Percentiles rank a stretch among this genome's conserved stretches.
These are phyloP conservation scores for Colletotrichum scovillei DNA, from an alignment of 2,329 filamentous ascomycete genomes.

Conservation along the genomic window DNA sequence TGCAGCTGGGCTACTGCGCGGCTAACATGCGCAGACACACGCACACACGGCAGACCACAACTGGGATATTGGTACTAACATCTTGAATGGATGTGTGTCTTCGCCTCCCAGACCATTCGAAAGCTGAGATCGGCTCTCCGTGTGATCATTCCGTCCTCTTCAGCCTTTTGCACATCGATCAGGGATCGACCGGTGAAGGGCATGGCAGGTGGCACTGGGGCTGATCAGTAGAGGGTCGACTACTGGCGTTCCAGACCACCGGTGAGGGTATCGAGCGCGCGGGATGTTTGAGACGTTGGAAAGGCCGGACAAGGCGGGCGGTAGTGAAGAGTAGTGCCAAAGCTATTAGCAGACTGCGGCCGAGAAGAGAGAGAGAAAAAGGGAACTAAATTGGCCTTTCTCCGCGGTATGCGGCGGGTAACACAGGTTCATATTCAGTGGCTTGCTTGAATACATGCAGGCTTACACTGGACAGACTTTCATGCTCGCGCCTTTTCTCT, in stretches of 20 bases:
- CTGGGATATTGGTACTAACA: not conserved
- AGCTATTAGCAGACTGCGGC: conserved; percentile 5
- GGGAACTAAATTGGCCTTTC: not conserved
- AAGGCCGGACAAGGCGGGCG: not conserved
- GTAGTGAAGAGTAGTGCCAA: not conserved
- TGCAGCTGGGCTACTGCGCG: not conserved
- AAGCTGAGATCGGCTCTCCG: not conserved
- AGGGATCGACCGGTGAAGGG: not conserved
- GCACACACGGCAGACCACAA: not conserved
- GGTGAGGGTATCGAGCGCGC: not conserved
- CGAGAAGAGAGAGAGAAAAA: not conserved
- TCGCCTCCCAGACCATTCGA: not conserved
- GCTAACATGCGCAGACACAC: not conserved
- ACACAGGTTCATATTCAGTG: not conserved
- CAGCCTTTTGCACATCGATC: not conserved
- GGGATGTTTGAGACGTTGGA: conserved; percentile 17
- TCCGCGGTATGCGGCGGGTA: conserved; percentile 13
- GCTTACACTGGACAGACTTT: not conserved
- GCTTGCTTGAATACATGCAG: not conserved
- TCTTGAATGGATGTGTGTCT: not conserved
- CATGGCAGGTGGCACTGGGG: conserved; percentile 9
- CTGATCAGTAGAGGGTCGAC: conserved; percentile 7
- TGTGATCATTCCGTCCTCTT: not conserved
- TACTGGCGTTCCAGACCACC: conserved; percentile 17
- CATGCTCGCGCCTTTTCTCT: not conserved